Evolutionary conservation across 2,329 filamentous ascomycete genomes (phyloP).

Genomic region (Zymoseptoria tritici): DNA sequence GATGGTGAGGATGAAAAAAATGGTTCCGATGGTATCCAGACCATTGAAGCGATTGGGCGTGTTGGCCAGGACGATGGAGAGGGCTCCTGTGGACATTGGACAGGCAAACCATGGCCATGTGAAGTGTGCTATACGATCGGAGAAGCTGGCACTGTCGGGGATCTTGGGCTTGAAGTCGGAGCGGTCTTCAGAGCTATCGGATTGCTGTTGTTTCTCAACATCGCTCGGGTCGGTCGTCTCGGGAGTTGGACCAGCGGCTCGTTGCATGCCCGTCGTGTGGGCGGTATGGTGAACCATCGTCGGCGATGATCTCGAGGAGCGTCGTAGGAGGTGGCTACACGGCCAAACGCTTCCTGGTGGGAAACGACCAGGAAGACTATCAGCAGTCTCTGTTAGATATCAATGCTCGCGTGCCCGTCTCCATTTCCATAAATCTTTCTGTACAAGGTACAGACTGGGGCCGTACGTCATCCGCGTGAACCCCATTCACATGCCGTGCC

Average conservation of each 20-base stretch:
- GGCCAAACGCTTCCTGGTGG: no score
- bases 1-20: conserved; percentile 61
- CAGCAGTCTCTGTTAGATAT: not conserved
- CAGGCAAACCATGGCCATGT: conserved; percentile 62
- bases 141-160: conserved; percentile 16
- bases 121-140: conserved; percentile 19
- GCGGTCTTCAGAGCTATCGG: not conserved
- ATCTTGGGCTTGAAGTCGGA: conserved; percentile 3
- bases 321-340: no score
- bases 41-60: conserved; percentile 58
- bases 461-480: not conserved
- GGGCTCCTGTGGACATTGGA: conserved; percentile 66
- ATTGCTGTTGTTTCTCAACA: not conserved
- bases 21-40: conserved; percentile 55
- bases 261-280: not conserved
- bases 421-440: not conserved
- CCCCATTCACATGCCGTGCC: not conserved
- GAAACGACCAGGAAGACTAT: not conserved
- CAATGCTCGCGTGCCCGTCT: not conserved
- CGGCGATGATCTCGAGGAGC: no score
- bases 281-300: not conserved
- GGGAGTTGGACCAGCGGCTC: not conserved
- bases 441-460: not conserved
- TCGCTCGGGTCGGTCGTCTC: not conserved
- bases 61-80: conserved; percentile 59